A percentile compares a stretch with the other conserved stretches of the same genome.
Conservation (phyloP, 305 asterid genomes). For the Vinca major region DNA sequence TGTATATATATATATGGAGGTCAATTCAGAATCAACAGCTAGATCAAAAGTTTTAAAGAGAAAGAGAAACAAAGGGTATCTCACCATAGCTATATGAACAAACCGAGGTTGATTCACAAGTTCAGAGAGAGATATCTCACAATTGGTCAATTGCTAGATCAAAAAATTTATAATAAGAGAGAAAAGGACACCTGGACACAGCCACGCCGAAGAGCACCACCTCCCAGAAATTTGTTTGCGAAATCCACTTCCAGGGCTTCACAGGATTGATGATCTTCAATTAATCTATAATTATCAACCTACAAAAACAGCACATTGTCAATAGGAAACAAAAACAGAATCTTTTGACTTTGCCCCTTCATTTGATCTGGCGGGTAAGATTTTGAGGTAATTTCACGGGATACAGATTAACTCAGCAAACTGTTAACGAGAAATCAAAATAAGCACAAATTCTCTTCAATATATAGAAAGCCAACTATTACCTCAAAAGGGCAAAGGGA, state of each 20-base stretch:
- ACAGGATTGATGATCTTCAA: conserved; percentile 50
- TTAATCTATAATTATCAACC: conserved; percentile 56
- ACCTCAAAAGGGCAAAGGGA: conserved; percentile 75
- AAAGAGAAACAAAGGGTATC: too few relatives aligned
- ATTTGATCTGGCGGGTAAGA: background rate
- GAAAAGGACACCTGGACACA: conserved; percentile 53
- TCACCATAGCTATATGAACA: too few relatives aligned
- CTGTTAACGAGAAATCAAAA: conserved; percentile 1
- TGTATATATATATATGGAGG: background rate
- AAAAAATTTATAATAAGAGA: background rate
- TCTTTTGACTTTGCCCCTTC: background rate
- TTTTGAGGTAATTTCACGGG: background rate
- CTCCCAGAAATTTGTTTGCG: conserved; percentile 79
- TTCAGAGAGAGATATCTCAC: conserved; percentile 4
- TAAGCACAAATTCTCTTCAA: background rate
- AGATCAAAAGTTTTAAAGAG: too few relatives aligned
- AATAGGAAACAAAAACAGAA: background rate
- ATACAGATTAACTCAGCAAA: background rate
- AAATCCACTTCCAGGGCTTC: conserved; percentile 87
- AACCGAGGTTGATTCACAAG: background rate
- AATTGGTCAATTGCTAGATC: background rate
- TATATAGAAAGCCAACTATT: conserved; percentile 12
- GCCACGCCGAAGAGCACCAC: conserved; percentile 79
- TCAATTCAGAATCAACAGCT: background rate
- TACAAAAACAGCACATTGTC: conserved; percentile 18